These are phyloP conservation scores for Debaryomyces sp. DNA, from an alignment of 1,139 yeast species.

Conservation along the genomic window DNA sequence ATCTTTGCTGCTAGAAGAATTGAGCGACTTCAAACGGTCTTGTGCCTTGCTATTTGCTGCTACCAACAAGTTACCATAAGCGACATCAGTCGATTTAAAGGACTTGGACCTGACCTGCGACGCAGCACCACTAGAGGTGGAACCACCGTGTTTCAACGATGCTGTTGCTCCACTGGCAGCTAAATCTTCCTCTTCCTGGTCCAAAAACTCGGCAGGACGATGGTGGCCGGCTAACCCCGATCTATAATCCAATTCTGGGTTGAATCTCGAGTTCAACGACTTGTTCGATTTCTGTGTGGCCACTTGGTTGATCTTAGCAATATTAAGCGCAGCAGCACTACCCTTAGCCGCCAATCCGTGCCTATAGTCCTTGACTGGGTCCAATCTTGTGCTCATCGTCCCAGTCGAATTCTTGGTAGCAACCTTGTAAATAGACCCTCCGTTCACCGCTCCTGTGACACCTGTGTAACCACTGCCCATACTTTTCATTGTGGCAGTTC, in stretches of 20 bases:
- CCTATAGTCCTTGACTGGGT: constrained; percentile 48
- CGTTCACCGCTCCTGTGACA: constrained; percentile 39
- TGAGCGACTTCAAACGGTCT: constrained; percentile 46
- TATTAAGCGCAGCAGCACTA: constrained; percentile 35
- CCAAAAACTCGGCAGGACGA: constrained; percentile 30
- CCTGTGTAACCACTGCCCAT: constrained; percentile 25
- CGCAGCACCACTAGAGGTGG: constrained; percentile 27
- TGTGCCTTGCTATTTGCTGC: constrained; percentile 65
- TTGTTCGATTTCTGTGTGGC: constrained; percentile 48
- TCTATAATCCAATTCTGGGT: constrained; percentile 48
- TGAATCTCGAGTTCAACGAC: constrained; percentile 45
- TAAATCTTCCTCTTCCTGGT: constrained; percentile 31
- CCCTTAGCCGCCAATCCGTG: constrained; percentile 47
- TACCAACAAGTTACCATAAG: constrained; percentile 58
- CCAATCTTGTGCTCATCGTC: constrained; percentile 50
- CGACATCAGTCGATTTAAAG: constrained; percentile 46
- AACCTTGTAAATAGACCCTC: constrained; percentile 39
- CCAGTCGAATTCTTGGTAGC: constrained; percentile 48
- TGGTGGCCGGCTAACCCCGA: constrained; percentile 36
- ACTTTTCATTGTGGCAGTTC: constrained; percentile 31
- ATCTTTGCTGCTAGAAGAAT: constrained; percentile 33
- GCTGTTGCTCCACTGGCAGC: constrained; percentile 48
- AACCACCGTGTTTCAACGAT: constrained; percentile 35
- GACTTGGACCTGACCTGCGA: constrained; percentile 33
- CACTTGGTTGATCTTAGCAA: constrained; percentile 42